Conservation (phyloP, 305 asterid species). For the Fraxinus baroniana region DNA sequence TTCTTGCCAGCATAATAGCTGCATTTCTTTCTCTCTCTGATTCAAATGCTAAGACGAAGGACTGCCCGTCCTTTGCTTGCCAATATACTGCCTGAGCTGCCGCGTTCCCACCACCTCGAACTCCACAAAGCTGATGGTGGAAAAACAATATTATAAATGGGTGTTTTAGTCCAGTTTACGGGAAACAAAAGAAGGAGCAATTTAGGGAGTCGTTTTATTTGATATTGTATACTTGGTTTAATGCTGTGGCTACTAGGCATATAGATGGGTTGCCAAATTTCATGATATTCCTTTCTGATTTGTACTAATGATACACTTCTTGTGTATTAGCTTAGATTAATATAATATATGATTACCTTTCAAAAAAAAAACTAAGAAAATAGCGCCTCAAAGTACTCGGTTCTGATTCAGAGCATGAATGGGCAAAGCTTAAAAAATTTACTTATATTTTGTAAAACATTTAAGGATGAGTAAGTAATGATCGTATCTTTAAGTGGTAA, state of each 20-base stretch:
- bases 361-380: neutral
- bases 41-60: conserved; percentile 80
- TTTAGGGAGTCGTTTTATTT: no score
- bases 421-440: neutral
- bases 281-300: no score
- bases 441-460: neutral
- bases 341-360: no score
- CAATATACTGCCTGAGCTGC: conserved; percentile 84
- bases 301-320: no score
- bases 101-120: conserved; percentile 92
- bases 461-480: neutral
- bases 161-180: neutral
- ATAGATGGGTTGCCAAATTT: no score
- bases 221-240: no score
- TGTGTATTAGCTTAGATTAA: no score
- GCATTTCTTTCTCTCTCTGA: conserved; percentile 84
- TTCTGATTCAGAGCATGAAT: neutral
- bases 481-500: neutral
- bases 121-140: conserved; percentile 72
- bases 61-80: conserved; percentile 62
- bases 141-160: neutral
- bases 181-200: neutral
- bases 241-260: no score
- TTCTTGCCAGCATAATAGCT: conserved; percentile 87
- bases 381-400: neutral